Base-by-base conservation (phyloP, 2,329 filamentous ascomycete genomes). In the Blumeria hordei region DNA sequence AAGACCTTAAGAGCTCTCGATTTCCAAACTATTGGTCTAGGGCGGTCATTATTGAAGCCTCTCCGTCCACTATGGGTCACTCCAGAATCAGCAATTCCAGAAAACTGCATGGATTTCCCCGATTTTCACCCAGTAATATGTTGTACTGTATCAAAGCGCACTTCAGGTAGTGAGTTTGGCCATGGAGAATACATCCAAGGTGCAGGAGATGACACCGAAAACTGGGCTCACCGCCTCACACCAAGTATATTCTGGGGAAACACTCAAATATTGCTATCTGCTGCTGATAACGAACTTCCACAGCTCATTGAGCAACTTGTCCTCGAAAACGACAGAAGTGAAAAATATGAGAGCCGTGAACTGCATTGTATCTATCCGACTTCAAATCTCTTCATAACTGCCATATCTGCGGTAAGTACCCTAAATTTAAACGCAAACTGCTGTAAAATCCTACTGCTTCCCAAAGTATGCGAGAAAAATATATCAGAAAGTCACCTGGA, bases 181-280 rank as follows among this genome's bases (percentile, higher is more conserved):
- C 80, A 83, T 63, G 77, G 75, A 3, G 81, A 80, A 6, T 98
- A 98, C 64, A 83, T 98, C 57, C 92, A 96, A 68, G 92, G 92
- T 53, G 90, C 90, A 0, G 92, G 84, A 1, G 92, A 98, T 67
- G 92, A 98, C 66, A 86, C 84, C 11, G 92, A 98, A 71, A 86
- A 85, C 61, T 98, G 92, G 92, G 83, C 88, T 1, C 70, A 76
- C 54, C 87, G 86, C 0, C 74, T 96, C 14, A 92, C 85, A 0
- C 78, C 90, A 0, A 66, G 70, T 0, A 59, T 90, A 0, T 98
- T 94, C 68, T 98, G 92, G 92, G 67, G 67, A 1, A 72, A 94
- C 61, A 71, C 70, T 44, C 70, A 76, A 0, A 41, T 64, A 6
- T 70, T 96, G 10, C 69, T 93, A 18, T 66, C 66, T 0, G 75